Evolutionary conservation across 2,329 filamentous ascomycete species (phyloP).

Genomic region (Pseudogymnoascus sp.): DNA sequence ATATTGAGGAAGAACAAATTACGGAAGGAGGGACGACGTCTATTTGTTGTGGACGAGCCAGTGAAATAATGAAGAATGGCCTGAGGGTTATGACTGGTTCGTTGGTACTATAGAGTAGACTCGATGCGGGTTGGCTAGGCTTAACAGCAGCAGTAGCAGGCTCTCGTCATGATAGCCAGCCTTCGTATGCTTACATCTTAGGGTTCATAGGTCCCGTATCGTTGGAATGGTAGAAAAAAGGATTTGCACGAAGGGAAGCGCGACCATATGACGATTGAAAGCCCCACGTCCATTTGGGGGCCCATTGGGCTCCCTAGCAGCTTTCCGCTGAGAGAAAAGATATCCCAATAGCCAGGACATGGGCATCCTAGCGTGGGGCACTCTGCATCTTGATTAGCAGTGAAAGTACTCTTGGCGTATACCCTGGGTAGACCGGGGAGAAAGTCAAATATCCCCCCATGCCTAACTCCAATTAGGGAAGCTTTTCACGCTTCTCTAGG

Average conservation of each 20-base stretch:
- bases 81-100: background rate
- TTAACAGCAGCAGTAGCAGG: background rate
- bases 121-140: background rate
- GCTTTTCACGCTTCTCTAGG: background rate
- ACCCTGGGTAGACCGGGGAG: slow-evolving; percentile 2
- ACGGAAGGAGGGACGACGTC: background rate
- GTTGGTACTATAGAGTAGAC: background rate
- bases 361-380: background rate
- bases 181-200: background rate
- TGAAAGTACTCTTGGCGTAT: slow-evolving; percentile 2
- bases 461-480: background rate
- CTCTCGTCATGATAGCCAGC: slow-evolving; percentile 1
- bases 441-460: background rate
- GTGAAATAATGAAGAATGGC: background rate
- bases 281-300: background rate
- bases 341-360: slow-evolving; percentile 1
- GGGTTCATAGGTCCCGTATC: background rate
- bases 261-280: slow-evolving; percentile 3
- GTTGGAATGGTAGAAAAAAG: background rate
- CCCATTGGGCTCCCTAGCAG: background rate
- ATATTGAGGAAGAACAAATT: background rate
- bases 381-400: background rate
- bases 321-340: background rate
- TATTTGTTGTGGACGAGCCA: slow-evolving; percentile 9
- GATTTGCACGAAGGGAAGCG: background rate